phyloP scores from a whole-genome alignment of 768 basidiomycete genomes.

The Mycena vitilis region DNA sequence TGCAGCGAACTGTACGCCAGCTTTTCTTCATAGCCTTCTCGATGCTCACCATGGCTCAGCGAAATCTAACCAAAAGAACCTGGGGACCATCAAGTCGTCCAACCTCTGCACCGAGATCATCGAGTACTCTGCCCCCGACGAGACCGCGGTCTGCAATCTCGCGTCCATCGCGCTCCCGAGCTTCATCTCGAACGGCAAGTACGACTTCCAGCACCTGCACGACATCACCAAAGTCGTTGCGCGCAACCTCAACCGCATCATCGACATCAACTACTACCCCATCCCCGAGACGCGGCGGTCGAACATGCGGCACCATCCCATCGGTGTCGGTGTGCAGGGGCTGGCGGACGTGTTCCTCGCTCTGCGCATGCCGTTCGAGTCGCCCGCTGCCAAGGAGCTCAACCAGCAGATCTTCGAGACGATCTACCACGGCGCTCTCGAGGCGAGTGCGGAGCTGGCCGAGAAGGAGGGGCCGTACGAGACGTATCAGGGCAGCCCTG shows the following conservation, averaged over 20 bases:
- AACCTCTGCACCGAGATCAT: conserved; percentile 90
- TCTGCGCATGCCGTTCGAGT: conserved; percentile 85
- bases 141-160: conserved; percentile 87
- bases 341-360: conserved; percentile 89
- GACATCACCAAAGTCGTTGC: conserved; percentile 82
- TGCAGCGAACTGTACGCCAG: conserved; percentile 78
- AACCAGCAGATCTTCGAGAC: conserved; percentile 89
- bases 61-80: conserved; percentile 88
- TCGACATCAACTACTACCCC: conserved; percentile 84
- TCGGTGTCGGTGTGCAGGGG: conserved; percentile 87
- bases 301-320: conserved; percentile 86
- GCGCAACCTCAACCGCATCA: conserved; percentile 80
- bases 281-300: conserved; percentile 78
- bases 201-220: conserved; percentile 84
- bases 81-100: conserved; percentile 88
- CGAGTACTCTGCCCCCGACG: conserved; percentile 86
- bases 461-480: conserved; percentile 71
- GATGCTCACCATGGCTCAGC: conserved; percentile 48
- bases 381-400: conserved; percentile 71
- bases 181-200: conserved; percentile 71
- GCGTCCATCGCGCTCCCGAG: conserved; percentile 84
- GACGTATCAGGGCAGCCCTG: conserved; percentile 78
- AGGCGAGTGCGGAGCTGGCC: conserved; percentile 79
- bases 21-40: neutral
- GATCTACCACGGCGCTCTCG: conserved; percentile 84